phyloP scores from a whole-genome alignment of 2,329 filamentous ascomycete genomes.

The Cladophialophora bantiana region DNA sequence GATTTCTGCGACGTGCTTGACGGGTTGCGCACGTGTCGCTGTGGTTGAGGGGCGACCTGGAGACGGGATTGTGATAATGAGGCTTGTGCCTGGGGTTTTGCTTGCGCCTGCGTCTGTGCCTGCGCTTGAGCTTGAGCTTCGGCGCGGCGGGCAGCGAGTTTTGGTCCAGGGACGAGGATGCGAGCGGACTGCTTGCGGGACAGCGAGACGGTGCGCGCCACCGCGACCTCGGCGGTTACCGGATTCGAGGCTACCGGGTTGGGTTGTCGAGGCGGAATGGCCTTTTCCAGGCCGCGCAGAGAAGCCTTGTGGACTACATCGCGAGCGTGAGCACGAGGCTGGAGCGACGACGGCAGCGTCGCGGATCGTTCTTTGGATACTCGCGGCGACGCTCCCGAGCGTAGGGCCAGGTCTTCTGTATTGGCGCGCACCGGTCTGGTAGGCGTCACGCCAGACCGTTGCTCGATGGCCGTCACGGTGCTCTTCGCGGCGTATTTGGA shows the following conservation, averaged over 20 bases:
- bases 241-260: slow-evolving; percentile 27
- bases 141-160: slow-evolving; percentile 27
- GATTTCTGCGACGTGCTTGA: slow-evolving; percentile 13
- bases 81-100: not conserved
- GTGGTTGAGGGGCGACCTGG: not conserved
- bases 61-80: slow-evolving; percentile 3
- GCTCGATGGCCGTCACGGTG: slow-evolving; percentile 36
- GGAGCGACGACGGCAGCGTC: slow-evolving; percentile 31
- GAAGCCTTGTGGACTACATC: slow-evolving; percentile 16
- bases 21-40: slow-evolving; percentile 13
- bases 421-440: slow-evolving; percentile 28
- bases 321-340: slow-evolving; percentile 14
- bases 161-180: slow-evolving; percentile 31
- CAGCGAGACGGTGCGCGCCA: slow-evolving; percentile 39
- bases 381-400: not conserved
- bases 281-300: slow-evolving; percentile 32
- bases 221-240: slow-evolving; percentile 33
- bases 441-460: slow-evolving; percentile 29
- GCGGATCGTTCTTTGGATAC: slow-evolving; percentile 28
- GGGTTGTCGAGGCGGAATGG: slow-evolving; percentile 27
- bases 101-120: not conserved
- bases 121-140: slow-evolving; percentile 13
- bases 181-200: slow-evolving; percentile 37
- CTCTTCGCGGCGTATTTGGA: slow-evolving; percentile 39
- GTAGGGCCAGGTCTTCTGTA: slow-evolving; percentile 28